Conservation (phyloP, 495 filamentous ascomycete species). For the Lophiostoma macrostomum region DNA sequence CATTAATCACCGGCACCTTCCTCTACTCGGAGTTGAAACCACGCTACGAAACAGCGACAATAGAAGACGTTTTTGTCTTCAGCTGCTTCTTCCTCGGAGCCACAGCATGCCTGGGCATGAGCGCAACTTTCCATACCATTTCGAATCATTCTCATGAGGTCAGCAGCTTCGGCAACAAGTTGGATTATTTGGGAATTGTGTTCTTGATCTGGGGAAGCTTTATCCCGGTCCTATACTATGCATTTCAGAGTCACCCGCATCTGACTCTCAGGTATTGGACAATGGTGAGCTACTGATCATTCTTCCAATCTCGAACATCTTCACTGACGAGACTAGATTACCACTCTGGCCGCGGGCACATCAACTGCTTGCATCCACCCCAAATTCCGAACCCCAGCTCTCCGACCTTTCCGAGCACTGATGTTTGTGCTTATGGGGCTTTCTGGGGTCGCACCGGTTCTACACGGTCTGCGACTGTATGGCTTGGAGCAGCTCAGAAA, state of each 20-base stretch:
- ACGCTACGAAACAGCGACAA: slow-evolving; percentile 63
- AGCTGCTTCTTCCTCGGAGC: slow-evolving; percentile 77
- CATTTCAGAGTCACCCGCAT: slow-evolving; percentile 64
- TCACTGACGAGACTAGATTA: slow-evolving; percentile 56
- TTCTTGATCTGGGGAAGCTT: slow-evolving; percentile 84
- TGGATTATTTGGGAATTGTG: slow-evolving; percentile 92
- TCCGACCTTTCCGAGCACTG: slow-evolving; percentile 77
- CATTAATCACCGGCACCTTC: slow-evolving; percentile 42
- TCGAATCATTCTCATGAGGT: slow-evolving; percentile 63
- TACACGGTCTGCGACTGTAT: slow-evolving; percentile 68
- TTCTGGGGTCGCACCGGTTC: slow-evolving; percentile 74
- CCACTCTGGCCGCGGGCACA: slow-evolving; percentile 69
- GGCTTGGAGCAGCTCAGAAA: slow-evolving; percentile 56
- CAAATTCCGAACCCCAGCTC: slow-evolving; percentile 74
- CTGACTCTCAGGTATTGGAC: slow-evolving; percentile 68
- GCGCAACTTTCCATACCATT: slow-evolving; percentile 73
- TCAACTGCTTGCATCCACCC: slow-evolving; percentile 71
- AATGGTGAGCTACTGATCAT: slow-evolving; percentile 53
- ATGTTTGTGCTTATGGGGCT: slow-evolving; percentile 92
- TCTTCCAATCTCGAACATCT: background rate
- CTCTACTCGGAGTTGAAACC: slow-evolving; percentile 55
- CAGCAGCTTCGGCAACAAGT: slow-evolving; percentile 60
- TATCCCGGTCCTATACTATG: slow-evolving; percentile 83
- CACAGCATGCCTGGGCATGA: slow-evolving; percentile 76
- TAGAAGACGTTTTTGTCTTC: slow-evolving; percentile 67